Percentiles rank a stretch among this genome's conserved stretches.
Evolutionary conservation across 495 filamentous ascomycete species (phyloP).

Genomic region (Podospora bellae-mahoneyi): DNA sequence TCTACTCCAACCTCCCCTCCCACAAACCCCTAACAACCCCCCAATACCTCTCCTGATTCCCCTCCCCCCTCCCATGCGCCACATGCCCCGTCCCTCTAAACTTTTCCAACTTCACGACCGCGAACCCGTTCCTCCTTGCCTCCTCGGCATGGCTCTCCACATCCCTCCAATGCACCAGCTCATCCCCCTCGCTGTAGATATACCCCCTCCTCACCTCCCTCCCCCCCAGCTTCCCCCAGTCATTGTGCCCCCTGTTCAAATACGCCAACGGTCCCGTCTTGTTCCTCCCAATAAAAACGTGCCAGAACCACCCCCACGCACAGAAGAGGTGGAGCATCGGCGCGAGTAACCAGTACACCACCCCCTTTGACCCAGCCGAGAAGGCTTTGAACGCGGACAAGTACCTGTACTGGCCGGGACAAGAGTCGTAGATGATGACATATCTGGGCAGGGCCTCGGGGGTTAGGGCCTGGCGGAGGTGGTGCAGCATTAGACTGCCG

Average conservation of each 20-base stretch:
- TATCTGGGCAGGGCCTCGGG: conserved; percentile 32
- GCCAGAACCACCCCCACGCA: conserved; percentile 30
- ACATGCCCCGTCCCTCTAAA: conserved; percentile 43
- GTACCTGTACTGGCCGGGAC: conserved; percentile 37
- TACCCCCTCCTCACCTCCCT: conserved; percentile 41
- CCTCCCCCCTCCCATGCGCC: conserved; percentile 37
- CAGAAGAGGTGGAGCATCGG: conserved; percentile 34
- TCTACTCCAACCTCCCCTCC: conserved; percentile 24
- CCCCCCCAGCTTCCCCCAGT: conserved; percentile 17
- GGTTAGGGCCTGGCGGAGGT: conserved; percentile 15
- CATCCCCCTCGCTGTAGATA: conserved; percentile 41
- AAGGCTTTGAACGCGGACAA: conserved; percentile 27
- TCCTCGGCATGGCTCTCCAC: conserved; percentile 40
- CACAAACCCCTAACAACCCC: conserved; percentile 36
- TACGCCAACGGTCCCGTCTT: conserved; percentile 29
- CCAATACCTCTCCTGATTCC: conserved; percentile 44
- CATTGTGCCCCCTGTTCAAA: conserved; percentile 33
- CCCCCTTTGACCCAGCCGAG: conserved; percentile 23
- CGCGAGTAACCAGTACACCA: conserved; percentile 19
- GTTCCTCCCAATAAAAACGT: conserved; percentile 19
- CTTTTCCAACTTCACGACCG: conserved; percentile 31
- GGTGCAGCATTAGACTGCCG: conserved; percentile 29
- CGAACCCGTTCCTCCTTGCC: conserved; percentile 32
- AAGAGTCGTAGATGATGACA: conserved; percentile 40
- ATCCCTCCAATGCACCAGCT: conserved; percentile 38